Evolutionary conservation across 257 asterid genomes (phyloP), one percentile per base, ranked within the genome.

Genomic region (Petrea volubilis): DNA sequence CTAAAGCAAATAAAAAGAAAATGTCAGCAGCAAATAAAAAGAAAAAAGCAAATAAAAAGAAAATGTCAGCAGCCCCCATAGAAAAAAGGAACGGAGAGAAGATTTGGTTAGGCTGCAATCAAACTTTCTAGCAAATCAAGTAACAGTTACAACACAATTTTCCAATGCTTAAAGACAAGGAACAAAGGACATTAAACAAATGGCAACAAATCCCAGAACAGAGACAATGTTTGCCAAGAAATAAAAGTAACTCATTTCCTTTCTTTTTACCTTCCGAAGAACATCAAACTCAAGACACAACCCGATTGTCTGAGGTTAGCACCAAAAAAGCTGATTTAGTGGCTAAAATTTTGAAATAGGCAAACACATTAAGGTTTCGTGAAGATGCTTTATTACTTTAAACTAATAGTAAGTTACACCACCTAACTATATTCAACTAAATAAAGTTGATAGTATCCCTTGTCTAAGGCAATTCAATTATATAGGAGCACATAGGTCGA

Each of bases 201-300:
- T 25, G 7, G 44, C 17, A 33, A 59, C 9, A 62, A 60, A 40
- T 20, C 55, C 74, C 1, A 25, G 43, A 23, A 51, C 36, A n/a
- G 4, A 51, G 67, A 10, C 56, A 61, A 31, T 27, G 31, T 1
- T 44, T 29, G 64, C 50, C 66, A 60, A 60, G 20, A 60, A 59
- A 13, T 10, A 14, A 21, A 52, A 33, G 17, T 23, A 64, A 18
- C 72, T 18, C 0, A 11, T 25, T 7, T 13, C 51, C 15, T 53
- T 36, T 14, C 7, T 3, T 6, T 23, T 8, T 58, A 21, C 52
- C 64, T 31, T 59, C 27, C 20, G 8, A 14, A 8, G 67, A 67
- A 68, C 34, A 73, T 25, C 55, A n/a, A 59, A 72, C 68, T 43
- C 59, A 17, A 28, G 38, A 34, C 38, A 68, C 11, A 41, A 36